Percentiles rank a stretch among this genome's conserved stretches.
phyloP scores from a whole-genome alignment of 768 basidiomycete species.

The Psilocybe cubensis region DNA sequence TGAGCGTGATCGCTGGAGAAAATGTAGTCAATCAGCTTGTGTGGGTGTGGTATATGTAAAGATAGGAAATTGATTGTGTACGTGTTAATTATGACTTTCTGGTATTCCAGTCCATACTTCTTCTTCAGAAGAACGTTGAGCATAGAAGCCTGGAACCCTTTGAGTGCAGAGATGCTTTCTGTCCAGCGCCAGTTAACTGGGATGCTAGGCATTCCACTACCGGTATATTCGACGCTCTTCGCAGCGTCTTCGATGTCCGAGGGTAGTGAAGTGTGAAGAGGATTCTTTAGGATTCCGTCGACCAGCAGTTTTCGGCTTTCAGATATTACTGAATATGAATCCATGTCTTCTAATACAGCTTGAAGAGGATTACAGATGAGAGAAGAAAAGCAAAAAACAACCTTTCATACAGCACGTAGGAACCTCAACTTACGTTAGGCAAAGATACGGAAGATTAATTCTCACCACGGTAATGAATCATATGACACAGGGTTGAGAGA shows the following conservation, averaged over 20 bases:
- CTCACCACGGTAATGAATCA: no score
- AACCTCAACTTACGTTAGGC: no score
- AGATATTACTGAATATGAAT: slow-evolving; percentile 1
- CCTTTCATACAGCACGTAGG: no score
- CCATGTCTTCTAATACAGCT: background rate
- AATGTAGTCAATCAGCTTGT: background rate
- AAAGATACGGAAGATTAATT: no score
- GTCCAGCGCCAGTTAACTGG: slow-evolving; percentile 30
- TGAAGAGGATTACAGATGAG: background rate
- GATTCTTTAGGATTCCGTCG: slow-evolving; percentile 11
- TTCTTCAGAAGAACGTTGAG: slow-evolving; percentile 25
- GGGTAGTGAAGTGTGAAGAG: slow-evolving; percentile 3
- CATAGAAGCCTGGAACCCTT: slow-evolving; percentile 29
- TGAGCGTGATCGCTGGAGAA: slow-evolving; percentile 23
- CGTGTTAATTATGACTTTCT: slow-evolving; percentile 27
- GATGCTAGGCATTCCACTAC: slow-evolving; percentile 13
- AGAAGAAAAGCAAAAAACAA: background rate
- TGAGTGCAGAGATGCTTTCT: slow-evolving; percentile 30
- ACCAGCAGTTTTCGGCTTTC: slow-evolving; percentile 13
- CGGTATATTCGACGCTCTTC: slow-evolving; percentile 18
- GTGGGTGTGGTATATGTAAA: background rate
- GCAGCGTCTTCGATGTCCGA: slow-evolving; percentile 8
- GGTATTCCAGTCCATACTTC: slow-evolving; percentile 24
- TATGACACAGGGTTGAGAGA: no score
- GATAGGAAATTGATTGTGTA: slow-evolving; percentile 1